Base-by-base conservation (phyloP, 2,329 filamentous ascomycete species). In the Orbilia quercus region DNA sequence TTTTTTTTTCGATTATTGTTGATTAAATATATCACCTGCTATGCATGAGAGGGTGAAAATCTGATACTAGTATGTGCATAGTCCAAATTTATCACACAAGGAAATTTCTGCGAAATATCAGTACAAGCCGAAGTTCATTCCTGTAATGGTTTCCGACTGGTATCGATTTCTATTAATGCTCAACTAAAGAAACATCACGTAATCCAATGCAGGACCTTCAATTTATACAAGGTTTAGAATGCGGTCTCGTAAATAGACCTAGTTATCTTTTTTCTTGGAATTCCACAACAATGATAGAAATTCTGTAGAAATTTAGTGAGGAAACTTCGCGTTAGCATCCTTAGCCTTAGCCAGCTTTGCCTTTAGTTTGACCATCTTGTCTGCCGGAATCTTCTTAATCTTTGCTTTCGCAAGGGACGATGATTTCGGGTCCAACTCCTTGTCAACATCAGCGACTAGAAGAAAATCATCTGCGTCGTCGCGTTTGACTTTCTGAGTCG, bases 301-400 rank as follows among this genome's bases (percentile, higher is more conserved):
- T n/a, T n/a, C n/a, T n/a, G n/a, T n/a, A n/a, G n/a, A n/a, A n/a
- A n/a, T 45, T 22, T 45, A 31, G 28, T 31, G 28, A 9, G 28
- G 28, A 31, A 5, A 31, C 28, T 58, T 22, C 5, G 25, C 42
- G 36, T 58, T 58, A 1, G 18, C 54, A 2, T 44, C 4, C 20
- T 58, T 45, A 12, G 20, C 54, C 20, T 45, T 28, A 4, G 42
- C 23, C 9, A 45, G 18, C 9, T 44, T 44, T n/a, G 11, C 22
- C 36, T 42, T 55, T 4, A 55, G 7, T 23, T 55, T 55, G 16
- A n/a, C 34, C 31, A 40, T 22, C 34, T 55, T 55, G 1, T 23
- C 34, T 7, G 31, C 16, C 2, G 51, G 31, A 7, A 38, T 38
- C 7, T 40, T 25, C 16, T 42, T 40, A 7, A 55, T 40, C 31